Conservation (phyloP, 768 basidiomycete species). For the Hericium coralloides region DNA sequence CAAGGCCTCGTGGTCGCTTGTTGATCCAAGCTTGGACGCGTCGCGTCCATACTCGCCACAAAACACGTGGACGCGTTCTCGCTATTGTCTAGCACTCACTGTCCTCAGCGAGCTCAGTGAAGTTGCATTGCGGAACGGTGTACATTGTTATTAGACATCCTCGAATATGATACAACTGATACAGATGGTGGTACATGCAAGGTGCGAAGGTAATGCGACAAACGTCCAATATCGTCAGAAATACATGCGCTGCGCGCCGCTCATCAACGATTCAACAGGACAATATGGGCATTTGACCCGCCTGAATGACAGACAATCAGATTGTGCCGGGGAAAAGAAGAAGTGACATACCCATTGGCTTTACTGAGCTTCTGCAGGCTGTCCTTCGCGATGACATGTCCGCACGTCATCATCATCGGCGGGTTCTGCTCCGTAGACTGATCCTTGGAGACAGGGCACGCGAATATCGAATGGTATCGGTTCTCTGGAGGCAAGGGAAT, state of each 20-base stretch:
- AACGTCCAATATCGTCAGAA: slow-evolving; percentile 32
- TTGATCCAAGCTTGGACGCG: background rate
- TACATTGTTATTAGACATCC: background rate
- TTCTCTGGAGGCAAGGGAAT: slow-evolving; percentile 81
- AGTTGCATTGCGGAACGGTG: too few species aligned
- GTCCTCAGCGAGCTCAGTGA: too few species aligned
- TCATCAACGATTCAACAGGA: slow-evolving; percentile 63
- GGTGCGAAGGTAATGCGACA: background rate
- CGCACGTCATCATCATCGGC: slow-evolving; percentile 96
- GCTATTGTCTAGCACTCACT: too few species aligned
- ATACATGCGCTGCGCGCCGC: slow-evolving; percentile 51
- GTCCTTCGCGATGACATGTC: slow-evolving; percentile 91
- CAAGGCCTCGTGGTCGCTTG: background rate
- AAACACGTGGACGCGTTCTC: slow-evolving; percentile 5
- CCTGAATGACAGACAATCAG: slow-evolving; percentile 29
- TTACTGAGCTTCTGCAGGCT: slow-evolving; percentile 87
- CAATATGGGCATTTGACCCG: slow-evolving; percentile 97
- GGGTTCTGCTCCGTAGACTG: slow-evolving; percentile 90
- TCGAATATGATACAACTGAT: background rate
- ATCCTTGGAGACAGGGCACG: slow-evolving; percentile 97
- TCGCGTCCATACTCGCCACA: slow-evolving; percentile 11
- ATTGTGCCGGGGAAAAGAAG: slow-evolving; percentile 2
- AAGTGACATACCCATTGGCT: slow-evolving; percentile 60
- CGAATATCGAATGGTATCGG: slow-evolving; percentile 94
- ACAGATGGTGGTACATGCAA: background rate